phyloP scores from a whole-genome alignment of 2,329 filamentous ascomycete species.

The Claviceps digitariae region DNA sequence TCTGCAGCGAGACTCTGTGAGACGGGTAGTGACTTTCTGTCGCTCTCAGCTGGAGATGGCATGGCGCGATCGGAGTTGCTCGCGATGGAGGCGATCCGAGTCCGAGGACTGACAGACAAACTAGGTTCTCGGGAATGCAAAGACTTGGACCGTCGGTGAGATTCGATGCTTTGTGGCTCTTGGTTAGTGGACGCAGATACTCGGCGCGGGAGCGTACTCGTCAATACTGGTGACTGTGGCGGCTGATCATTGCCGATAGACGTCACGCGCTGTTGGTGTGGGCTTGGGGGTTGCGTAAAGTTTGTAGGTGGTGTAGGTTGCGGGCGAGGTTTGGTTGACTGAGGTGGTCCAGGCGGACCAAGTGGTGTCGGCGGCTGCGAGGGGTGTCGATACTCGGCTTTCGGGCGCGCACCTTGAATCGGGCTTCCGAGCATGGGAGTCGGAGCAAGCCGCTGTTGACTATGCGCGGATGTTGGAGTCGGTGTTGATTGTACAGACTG shows the following conservation, averaged over 20 bases:
- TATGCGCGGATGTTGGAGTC: constrained; percentile 49
- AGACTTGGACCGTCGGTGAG: constrained; percentile 36
- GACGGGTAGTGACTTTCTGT: constrained; percentile 12
- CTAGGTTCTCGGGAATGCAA: constrained; percentile 54
- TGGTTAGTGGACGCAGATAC: constrained; percentile 26
- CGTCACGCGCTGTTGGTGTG: constrained; percentile 40
- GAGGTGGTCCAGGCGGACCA: constrained; percentile 37
- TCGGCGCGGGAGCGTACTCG: constrained; percentile 14
- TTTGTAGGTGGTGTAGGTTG: constrained; percentile 28
- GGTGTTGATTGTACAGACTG: constrained; percentile 45
- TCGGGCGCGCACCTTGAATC: constrained; percentile 29
- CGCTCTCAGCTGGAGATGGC: constrained; percentile 13
- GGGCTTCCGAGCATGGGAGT: constrained; percentile 42
- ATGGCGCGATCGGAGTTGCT: constrained; percentile 24
- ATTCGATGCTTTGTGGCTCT: constrained; percentile 28
- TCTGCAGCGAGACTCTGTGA: constrained; percentile 17
- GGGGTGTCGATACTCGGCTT: constrained; percentile 30
- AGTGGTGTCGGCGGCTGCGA: constrained; percentile 42
- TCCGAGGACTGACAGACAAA: constrained; percentile 68
- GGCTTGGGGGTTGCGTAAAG: constrained; percentile 40
- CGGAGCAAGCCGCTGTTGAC: constrained; percentile 39
- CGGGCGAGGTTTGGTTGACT: constrained; percentile 20
- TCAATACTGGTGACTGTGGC: constrained; percentile 18
- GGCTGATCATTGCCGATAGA: constrained; percentile 18
- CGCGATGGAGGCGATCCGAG: constrained; percentile 41